phyloP scores from a whole-genome alignment of 257 asterid genomes.

The Handroanthus guayacan region DNA sequence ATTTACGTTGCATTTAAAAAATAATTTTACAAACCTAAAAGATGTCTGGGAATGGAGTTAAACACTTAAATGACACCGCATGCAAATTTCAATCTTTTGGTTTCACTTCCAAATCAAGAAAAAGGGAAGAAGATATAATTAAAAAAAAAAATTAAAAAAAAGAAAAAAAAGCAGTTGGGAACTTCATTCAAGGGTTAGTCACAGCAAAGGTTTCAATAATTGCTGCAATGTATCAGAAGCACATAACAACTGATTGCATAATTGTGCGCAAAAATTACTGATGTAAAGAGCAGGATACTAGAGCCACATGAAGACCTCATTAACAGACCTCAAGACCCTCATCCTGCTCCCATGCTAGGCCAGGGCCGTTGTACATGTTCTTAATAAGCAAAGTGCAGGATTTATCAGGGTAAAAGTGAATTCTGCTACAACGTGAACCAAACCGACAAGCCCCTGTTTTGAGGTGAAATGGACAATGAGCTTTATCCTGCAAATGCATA shows the following conservation, averaged over 20 bases:
- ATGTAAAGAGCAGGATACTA: constrained; percentile 84
- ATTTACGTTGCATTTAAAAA: not conserved
- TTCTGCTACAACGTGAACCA: constrained; percentile 89
- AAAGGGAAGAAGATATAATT: not conserved
- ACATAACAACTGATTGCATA: constrained; percentile 23
- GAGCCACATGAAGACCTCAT: constrained; percentile 82
- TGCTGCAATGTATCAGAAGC: constrained; percentile 28
- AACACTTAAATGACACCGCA: not conserved
- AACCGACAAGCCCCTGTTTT: constrained; percentile 98
- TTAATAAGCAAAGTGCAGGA: constrained; percentile 91
- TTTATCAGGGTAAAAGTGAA: constrained; percentile 95
- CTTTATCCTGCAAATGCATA: constrained; percentile 79
- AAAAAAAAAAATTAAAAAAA: too few species aligned
- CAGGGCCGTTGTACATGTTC: constrained; percentile 97
- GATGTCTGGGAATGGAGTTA: constrained; percentile 4
- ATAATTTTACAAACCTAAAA: not conserved
- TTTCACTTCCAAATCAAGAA: constrained; percentile 28
- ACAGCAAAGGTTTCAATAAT: constrained; percentile 26
- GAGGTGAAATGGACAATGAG: constrained; percentile 97
- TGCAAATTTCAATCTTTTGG: not conserved
- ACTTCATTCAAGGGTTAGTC: constrained; percentile 19
- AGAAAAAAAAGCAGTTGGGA: not conserved
- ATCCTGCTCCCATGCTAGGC: constrained; percentile 98
- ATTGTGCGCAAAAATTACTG: constrained; percentile 32
- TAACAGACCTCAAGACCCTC: constrained; percentile 99